These are phyloP conservation scores for Eimeria maxima DNA, from an alignment of 169 alveolate genomes.

Conservation along the genomic window DNA sequence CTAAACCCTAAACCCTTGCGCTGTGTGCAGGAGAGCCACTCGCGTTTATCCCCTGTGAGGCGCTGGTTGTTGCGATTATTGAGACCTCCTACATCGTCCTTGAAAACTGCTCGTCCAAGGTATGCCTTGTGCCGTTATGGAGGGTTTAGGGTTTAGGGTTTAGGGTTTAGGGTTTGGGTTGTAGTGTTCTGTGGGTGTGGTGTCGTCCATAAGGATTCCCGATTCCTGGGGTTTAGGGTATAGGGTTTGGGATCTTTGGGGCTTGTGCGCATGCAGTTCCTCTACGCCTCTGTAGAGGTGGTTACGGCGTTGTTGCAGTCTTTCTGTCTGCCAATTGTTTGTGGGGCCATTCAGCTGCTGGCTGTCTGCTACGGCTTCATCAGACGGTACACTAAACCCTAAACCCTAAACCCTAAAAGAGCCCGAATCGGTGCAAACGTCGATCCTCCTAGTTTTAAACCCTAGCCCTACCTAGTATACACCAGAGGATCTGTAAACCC, in stretches of 20 bases:
- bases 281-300: constrained; percentile 76
- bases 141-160: constrained; percentile 37
- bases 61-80: constrained; percentile 70
- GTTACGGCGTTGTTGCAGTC: constrained; percentile 72
- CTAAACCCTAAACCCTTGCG: constrained; percentile 25
- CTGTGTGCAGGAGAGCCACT: constrained; percentile 30
- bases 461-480: not conserved
- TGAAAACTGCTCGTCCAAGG: constrained; percentile 82
- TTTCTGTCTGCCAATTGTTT: constrained; percentile 73
- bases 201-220: not conserved
- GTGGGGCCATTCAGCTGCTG: constrained; percentile 76
- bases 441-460: not conserved
- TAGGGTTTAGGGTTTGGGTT: constrained; percentile 29
- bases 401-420: constrained; percentile 22
- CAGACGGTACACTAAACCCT: constrained; percentile 62
- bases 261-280: constrained; percentile 31
- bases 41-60: constrained; percentile 73
- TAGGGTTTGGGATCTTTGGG: constrained; percentile 41
- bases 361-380: constrained; percentile 82
- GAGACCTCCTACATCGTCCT: constrained; percentile 78
- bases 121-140: not conserved
- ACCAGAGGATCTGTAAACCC: not conserved
- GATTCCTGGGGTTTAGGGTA: constrained; percentile 29
- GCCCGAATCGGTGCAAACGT: not conserved
- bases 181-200: not conserved